Percentiles rank a stretch among this genome's conserved stretches.
phyloP scores from a whole-genome alignment of 352 stramenopile species.

The Pythium aquatile region DNA sequence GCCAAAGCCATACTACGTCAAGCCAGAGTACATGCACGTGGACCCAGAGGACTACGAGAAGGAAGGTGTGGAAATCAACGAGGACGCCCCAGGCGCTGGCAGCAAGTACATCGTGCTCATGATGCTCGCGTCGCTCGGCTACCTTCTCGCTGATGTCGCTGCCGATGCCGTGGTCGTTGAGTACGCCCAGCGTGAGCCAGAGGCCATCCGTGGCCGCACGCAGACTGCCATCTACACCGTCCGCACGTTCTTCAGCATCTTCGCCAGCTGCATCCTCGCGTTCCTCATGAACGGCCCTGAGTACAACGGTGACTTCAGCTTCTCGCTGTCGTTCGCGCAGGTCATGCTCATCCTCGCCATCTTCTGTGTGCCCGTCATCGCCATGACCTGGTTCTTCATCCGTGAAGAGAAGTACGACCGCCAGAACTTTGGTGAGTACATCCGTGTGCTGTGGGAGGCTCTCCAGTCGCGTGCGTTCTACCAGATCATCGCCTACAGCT shows the following conservation, averaged over 20 bases:
- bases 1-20: conserved; percentile 28
- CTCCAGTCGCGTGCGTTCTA: conserved; percentile 34
- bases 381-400: conserved; percentile 35
- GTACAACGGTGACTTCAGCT: conserved; percentile 34
- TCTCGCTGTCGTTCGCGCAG: conserved; percentile 23
- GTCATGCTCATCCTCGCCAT: conserved; percentile 32
- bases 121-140: conserved; percentile 35
- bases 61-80: conserved; percentile 9
- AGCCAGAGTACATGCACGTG: conserved; percentile 16
- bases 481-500: conserved; percentile 29
- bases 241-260: conserved; percentile 28
- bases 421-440: conserved; percentile 32
- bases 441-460: conserved; percentile 30
- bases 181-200: conserved; percentile 29
- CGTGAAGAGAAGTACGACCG: conserved; percentile 30
- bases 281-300: conserved; percentile 31
- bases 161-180: conserved; percentile 36
- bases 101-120: conserved; percentile 34
- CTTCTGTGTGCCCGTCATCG: conserved; percentile 29
- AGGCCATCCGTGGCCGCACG: conserved; percentile 28
- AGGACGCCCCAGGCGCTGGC: conserved; percentile 17
- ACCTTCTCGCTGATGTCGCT: conserved; percentile 35
- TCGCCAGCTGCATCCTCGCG: conserved; percentile 24
- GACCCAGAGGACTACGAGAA: conserved; percentile 8
- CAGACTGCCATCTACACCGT: conserved; percentile 30